Conservation (phyloP, 2,329 filamentous ascomycete genomes). For the Pestalotiopsis sp. region DNA sequence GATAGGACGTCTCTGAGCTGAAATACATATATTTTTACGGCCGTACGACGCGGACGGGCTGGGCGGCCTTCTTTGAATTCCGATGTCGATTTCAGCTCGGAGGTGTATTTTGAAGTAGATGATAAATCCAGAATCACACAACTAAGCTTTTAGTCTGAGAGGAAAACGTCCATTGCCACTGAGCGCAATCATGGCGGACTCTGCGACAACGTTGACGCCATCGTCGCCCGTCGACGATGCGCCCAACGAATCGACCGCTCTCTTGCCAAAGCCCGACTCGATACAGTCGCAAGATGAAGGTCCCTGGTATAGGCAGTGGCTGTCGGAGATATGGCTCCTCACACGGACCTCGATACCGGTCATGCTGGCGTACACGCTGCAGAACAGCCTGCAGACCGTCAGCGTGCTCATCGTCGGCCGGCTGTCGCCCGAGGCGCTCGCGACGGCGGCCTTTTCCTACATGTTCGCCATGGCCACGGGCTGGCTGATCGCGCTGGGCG, state of each 20-base stretch:
- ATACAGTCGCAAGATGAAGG: neutral
- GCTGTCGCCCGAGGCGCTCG: slow-evolving; percentile 76
- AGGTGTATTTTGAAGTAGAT: neutral
- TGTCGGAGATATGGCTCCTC: slow-evolving; percentile 67
- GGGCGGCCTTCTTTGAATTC: neutral
- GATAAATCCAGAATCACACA: neutral
- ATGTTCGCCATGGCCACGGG: slow-evolving; percentile 93
- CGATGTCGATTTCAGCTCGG: neutral
- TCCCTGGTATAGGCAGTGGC: slow-evolving; percentile 31
- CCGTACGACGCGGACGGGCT: neutral
- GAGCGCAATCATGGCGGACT: neutral
- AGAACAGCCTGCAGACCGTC: slow-evolving; percentile 82
- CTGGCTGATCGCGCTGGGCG: slow-evolving; percentile 84
- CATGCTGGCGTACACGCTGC: slow-evolving; percentile 81
- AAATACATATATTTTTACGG: neutral
- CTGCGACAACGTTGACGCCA: slow-evolving; percentile 1
- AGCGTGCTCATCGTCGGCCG: slow-evolving; percentile 83
- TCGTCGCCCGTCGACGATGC: neutral
- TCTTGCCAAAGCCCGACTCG: slow-evolving; percentile 1
- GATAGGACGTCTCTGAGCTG: neutral
- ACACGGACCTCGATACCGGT: slow-evolving; percentile 73
- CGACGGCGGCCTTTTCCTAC: slow-evolving; percentile 83
- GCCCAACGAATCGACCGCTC: slow-evolving; percentile 5
- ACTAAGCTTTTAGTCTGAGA: neutral
- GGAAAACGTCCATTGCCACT: neutral